Conservation (phyloP, 2,329 filamentous ascomycete genomes). For the Cladorrhinum sp. region DNA sequence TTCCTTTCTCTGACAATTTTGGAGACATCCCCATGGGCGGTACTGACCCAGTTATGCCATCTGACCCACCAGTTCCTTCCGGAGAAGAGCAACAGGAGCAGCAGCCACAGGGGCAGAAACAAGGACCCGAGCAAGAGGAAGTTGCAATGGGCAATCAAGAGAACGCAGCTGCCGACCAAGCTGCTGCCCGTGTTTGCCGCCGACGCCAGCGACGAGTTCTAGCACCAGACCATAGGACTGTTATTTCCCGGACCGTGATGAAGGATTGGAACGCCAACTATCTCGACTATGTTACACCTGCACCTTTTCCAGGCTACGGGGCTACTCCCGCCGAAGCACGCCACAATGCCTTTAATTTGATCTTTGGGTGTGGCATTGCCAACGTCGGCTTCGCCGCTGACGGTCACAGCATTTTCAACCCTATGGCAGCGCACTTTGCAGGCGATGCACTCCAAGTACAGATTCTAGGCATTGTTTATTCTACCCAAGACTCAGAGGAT, state of each 20-base stretch:
- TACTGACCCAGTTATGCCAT: conserved; percentile 39
- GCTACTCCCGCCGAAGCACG: conserved; percentile 38
- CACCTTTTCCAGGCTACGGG: conserved; percentile 26
- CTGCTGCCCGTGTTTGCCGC: conserved; percentile 26
- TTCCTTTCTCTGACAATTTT: conserved; percentile 23
- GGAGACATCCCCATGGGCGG: conserved; percentile 38
- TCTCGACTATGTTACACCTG: conserved; percentile 52
- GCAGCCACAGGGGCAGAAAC: conserved; percentile 10
- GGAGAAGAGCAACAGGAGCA: not conserved
- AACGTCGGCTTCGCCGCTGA: conserved; percentile 36
- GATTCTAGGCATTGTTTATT: conserved; percentile 34
- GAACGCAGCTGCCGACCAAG: conserved; percentile 17
- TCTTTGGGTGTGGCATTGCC: conserved; percentile 39
- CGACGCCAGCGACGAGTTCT: conserved; percentile 29
- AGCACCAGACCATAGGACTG: conserved; percentile 32
- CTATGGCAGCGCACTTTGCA: conserved; percentile 45
- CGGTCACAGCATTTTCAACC: conserved; percentile 36
- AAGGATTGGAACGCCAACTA: conserved; percentile 44
- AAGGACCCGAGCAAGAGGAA: not conserved
- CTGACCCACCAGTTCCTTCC: conserved; percentile 26
- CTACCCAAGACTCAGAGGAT: conserved; percentile 23
- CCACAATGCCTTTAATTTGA: conserved; percentile 39
- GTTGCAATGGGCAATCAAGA: conserved; percentile 9
- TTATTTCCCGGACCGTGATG: conserved; percentile 37
- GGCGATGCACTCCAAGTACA: conserved; percentile 42